Evolutionary conservation across 805 yeast genomes (phyloP).

Genomic region (Ogataea neopini): DNA sequence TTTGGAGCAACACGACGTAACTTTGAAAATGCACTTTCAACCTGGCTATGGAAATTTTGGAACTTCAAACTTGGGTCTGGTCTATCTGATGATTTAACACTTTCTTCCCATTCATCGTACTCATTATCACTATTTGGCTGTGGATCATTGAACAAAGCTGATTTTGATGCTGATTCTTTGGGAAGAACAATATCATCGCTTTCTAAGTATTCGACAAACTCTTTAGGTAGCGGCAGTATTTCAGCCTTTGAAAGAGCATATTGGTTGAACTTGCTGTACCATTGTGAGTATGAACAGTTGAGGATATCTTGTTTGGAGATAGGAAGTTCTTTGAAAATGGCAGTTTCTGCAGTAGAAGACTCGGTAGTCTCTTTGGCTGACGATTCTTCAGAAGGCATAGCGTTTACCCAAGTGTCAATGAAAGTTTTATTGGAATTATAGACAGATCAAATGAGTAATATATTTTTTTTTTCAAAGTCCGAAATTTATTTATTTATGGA

Average conservation of each 20-base stretch:
- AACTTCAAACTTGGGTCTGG: conserved; percentile 52
- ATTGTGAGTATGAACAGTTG: conserved; percentile 55
- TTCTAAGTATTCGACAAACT: conserved; percentile 58
- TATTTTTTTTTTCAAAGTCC: background rate
- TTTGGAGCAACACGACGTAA: conserved; percentile 78
- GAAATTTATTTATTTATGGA: background rate
- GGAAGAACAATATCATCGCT: conserved; percentile 73
- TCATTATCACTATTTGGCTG: conserved; percentile 56
- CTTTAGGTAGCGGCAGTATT: conserved; percentile 59
- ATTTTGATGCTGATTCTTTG: conserved; percentile 39
- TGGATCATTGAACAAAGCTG: conserved; percentile 33
- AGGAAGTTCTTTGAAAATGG: conserved; percentile 27
- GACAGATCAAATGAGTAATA: too few relatives aligned
- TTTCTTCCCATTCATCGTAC: conserved; percentile 66
- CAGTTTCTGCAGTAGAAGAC: too few relatives aligned
- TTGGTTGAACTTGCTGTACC: conserved; percentile 56
- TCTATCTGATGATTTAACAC: conserved; percentile 23
- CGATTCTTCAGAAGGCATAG: background rate
- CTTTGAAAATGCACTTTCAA: conserved; percentile 46
- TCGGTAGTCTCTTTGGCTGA: too few relatives aligned
- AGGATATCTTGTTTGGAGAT: conserved; percentile 43
- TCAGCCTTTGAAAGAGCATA: conserved; percentile 48
- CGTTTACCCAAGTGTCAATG: too few relatives aligned
- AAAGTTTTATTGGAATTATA: too few relatives aligned
- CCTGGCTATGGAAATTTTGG: conserved; percentile 55